Percentiles rank a stretch among this genome's conserved stretches.
phyloP scores from a whole-genome alignment of 176 grass and related monocot genomes.

The Hsuehochloa calcarea region DNA sequence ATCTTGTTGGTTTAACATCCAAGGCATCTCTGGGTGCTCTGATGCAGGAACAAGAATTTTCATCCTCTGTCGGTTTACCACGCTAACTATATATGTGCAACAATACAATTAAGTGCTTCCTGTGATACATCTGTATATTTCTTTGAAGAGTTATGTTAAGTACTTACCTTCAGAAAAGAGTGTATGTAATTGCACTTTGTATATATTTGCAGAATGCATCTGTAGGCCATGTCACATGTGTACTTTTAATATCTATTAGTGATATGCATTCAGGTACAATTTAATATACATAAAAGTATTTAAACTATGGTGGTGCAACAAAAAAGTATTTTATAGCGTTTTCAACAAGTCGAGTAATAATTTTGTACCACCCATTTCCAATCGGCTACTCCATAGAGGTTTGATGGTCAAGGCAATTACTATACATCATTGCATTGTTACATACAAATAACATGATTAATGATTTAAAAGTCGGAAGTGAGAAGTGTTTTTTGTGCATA shows the following conservation, averaged over 20 bases:
- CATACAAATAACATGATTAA: too few relatives aligned
- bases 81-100: neutral
- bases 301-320: neutral
- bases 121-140: neutral
- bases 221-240: neutral
- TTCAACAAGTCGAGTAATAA: too few relatives aligned
- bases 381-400: too few relatives aligned
- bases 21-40: neutral
- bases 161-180: too few relatives aligned
- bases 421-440: too few relatives aligned
- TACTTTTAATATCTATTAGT: neutral
- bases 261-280: neutral
- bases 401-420: too few relatives aligned
- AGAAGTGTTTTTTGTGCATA: too few relatives aligned
- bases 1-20: neutral
- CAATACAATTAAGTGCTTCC: neutral
- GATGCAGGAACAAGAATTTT: constrained; percentile 31
- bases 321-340: too few relatives aligned
- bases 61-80: neutral
- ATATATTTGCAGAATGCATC: neutral
- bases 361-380: too few relatives aligned
- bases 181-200: too few relatives aligned
- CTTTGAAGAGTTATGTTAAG: too few relatives aligned
- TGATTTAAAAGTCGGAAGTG: too few relatives aligned
- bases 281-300: neutral